Evolutionary conservation across 2,329 filamentous ascomycete species (phyloP), one percentile per base, ranked within the genome.

Genomic region (Monosporascus sp.): DNA sequence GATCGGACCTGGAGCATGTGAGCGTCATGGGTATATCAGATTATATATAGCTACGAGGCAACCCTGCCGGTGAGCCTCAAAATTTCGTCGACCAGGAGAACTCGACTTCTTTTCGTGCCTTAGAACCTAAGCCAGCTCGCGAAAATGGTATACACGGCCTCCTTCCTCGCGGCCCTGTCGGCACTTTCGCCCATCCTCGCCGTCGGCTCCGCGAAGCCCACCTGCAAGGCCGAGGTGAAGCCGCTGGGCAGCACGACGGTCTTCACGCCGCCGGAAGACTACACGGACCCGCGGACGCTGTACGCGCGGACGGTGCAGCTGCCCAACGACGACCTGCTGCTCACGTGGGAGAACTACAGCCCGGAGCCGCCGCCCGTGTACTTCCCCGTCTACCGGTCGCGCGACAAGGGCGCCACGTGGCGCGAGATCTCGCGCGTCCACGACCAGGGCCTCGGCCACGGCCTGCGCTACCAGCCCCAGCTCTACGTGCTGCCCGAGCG

Each of bases 391-490:
- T 80, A 73, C 61, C 68, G 72, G 56, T 81, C 77, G 40, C 69
- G 63, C n/a, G 80, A 85, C 62, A 69, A 74, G 37, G 82, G 82
- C 14, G 63, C 73, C 50, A 83, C 78, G 2, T 90, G 87, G 87
- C 73, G 74, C 17, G 78, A 86, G 63, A 73, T 87, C 49, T 82
- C 84, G 5, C 76, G 76, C 17, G 81, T 89, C 9, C 72, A 80
- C 16, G 87, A 90, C 64, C 75, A 79, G 48, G 81, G 79, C 31
- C 85, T 87, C 58, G 78, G 78, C 43, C 84, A 80, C 72, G 87
- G 87, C 20, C 66, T 88, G 51, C 78, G 84, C 31, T 88, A 88
- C 62, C 87, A 90, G 62, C 87, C 87, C 0, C 80, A 82, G 66
- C 72, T 90, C 16, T 88, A 87, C 61, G 77, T 83, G 58, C 76